Evolutionary conservation across 768 basidiomycete genomes (phyloP).

Genomic region (Xerocomus potaroensis): DNA sequence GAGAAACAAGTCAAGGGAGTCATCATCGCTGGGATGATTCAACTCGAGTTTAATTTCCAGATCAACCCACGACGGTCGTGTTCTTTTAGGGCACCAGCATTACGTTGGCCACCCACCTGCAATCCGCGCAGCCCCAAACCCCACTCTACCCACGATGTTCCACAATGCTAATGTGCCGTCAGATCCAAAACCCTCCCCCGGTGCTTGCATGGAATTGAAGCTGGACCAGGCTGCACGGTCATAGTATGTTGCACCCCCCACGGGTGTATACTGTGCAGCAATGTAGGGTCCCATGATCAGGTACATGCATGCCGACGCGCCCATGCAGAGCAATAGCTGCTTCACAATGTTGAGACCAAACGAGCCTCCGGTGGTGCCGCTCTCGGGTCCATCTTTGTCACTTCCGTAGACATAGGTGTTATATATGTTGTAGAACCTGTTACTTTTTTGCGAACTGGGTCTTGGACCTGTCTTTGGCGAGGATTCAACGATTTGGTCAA

Average conservation of each 20-base stretch:
- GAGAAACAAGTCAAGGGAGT: not conserved
- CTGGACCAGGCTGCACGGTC: constrained; percentile 77
- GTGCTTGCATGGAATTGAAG: constrained; percentile 68
- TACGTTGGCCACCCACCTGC: constrained; percentile 78
- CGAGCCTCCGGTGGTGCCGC: constrained; percentile 13
- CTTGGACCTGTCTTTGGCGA: constrained; percentile 29
- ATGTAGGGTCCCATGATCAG: constrained; percentile 58
- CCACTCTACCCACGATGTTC: constrained; percentile 66
- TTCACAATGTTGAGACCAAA: constrained; percentile 35
- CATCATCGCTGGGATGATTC: constrained; percentile 8
- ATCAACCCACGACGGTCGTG: constrained; percentile 3
- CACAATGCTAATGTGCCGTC: constrained; percentile 62
- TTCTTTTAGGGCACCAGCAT: not conserved
- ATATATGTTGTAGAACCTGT: constrained; percentile 82
- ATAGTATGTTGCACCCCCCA: constrained; percentile 69
- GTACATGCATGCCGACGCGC: constrained; percentile 58
- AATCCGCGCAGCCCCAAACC: constrained; percentile 70
- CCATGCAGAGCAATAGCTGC: constrained; percentile 55
- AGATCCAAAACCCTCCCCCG: constrained; percentile 64
- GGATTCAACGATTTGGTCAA: constrained; percentile 62
- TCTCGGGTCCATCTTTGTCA: constrained; percentile 35
- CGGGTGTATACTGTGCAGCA: constrained; percentile 49
- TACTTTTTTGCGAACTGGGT: constrained; percentile 38
- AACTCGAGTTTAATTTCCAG: constrained; percentile 8
- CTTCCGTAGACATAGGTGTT: constrained; percentile 62